Base-by-base conservation (phyloP, 495 filamentous ascomycete species). In the Neurospora sp. region DNA sequence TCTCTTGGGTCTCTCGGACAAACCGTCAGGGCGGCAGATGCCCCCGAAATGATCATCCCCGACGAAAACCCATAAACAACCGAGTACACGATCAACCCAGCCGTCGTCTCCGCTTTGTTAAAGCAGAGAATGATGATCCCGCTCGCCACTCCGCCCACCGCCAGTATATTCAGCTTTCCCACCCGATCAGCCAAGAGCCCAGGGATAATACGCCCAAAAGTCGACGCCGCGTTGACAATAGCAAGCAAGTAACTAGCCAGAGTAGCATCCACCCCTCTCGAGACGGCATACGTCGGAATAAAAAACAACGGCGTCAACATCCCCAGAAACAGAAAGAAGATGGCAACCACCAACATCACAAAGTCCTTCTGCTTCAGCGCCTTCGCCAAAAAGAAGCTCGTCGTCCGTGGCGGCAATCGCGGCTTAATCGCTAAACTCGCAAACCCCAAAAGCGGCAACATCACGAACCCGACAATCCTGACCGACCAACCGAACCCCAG, bases 401-500 rank as follows among this genome's bases (percentile, higher is more conserved):
- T 81, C 8, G 80, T 78, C 1, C 86, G 77, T 4, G 84, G 83
- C 19, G 86, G 84, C 2, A 89, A 76, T 0, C 88, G 83, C 5
- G 82, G 74, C 54, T 77, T 80, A 19, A 90, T 76, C 2, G 82
- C 77, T 6, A 85, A 24, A 54, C 79, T 79, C 15, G 85, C 77
- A n/a, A 89, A 79, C 0, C 71, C 48, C 10, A 89, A 71, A 69
- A 89, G 40, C n/a, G 85, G 83, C 3, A 88, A 69, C 21, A 86
- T 82, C 38, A 90, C 77, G 76, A 92, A 91, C 2, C 84, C 90
- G 17, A 87, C 78, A 28, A 90, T 83, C 7, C 90, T 82, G 4
- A 90, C 84, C 0, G 88, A 81, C 90, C 90, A 92, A 17, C 82
- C 88, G 70, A 90, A 92, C 2, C 86, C 84, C 2, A 91, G 69